Percentiles rank a stretch among this genome's conserved stretches.
phyloP scores from a whole-genome alignment of 2,329 filamentous ascomycete genomes.

The Hymenoscyphus fraxineus region DNA sequence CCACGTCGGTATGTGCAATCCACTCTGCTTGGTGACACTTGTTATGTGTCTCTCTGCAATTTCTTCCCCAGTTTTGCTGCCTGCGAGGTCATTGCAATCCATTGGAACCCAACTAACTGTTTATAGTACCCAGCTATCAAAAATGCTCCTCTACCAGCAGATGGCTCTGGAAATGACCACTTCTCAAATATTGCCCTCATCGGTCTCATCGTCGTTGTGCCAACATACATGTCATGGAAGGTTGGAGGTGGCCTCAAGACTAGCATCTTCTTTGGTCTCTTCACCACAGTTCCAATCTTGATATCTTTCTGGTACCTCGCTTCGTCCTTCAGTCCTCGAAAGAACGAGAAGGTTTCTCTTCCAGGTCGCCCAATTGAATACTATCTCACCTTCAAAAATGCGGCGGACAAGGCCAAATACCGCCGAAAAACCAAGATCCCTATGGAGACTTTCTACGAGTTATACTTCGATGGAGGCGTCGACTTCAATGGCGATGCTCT shows the following conservation, averaged over 20 bases:
- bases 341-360: slow-evolving; percentile 85
- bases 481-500: slow-evolving; percentile 93
- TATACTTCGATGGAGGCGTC: slow-evolving; percentile 94
- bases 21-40: slow-evolving; percentile 1
- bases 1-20: slow-evolving; percentile 46
- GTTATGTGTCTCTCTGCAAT: slow-evolving; percentile 5
- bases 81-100: slow-evolving; percentile 21
- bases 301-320: slow-evolving; percentile 76
- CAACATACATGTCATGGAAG: slow-evolving; percentile 78
- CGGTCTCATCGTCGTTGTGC: slow-evolving; percentile 64
- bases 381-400: slow-evolving; percentile 77
- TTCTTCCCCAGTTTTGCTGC: not conserved
- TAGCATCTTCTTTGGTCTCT: slow-evolving; percentile 76
- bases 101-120: slow-evolving; percentile 26
- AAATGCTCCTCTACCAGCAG: slow-evolving; percentile 89
- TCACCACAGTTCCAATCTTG: slow-evolving; percentile 76
- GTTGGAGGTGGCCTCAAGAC: slow-evolving; percentile 83
- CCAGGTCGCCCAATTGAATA: slow-evolving; percentile 85
- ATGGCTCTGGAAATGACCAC: slow-evolving; percentile 75
- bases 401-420: slow-evolving; percentile 61
- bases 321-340: slow-evolving; percentile 79
- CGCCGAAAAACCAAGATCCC: slow-evolving; percentile 76
- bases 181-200: slow-evolving; percentile 83
- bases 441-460: slow-evolving; percentile 93
- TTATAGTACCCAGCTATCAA: slow-evolving; percentile 80